Conservation (phyloP, 192 early-diverging fungal species). For the Geosiphon pyriformis region DNA sequence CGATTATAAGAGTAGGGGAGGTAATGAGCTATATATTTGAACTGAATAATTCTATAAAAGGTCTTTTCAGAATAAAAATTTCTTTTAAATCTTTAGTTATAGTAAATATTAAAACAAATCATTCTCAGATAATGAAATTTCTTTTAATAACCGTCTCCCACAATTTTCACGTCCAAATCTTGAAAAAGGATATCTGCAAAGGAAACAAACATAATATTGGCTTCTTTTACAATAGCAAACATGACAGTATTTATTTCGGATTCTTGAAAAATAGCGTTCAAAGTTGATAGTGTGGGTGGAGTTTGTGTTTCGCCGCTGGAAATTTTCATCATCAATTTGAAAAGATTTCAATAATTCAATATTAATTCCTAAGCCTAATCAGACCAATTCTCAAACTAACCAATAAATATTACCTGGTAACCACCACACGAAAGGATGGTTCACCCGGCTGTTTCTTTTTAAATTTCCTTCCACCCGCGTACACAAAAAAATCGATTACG, state of each 20-base stretch:
- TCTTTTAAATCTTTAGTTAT: too few species aligned
- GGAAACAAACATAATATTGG: not conserved
- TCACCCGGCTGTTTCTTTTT: slow-evolving; percentile 44
- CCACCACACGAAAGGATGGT: slow-evolving; percentile 40
- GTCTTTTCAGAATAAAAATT: too few species aligned
- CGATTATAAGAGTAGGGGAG: too few species aligned
- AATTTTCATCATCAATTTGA: not conserved
- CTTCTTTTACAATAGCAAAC: not conserved
- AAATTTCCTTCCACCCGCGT: slow-evolving; percentile 36
- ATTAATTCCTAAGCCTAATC: not conserved
- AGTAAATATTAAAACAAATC: too few species aligned
- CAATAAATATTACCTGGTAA: slow-evolving; percentile 31
- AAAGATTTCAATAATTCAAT: not conserved
- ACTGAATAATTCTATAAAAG: too few species aligned
- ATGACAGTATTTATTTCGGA: not conserved
- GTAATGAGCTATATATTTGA: too few species aligned
- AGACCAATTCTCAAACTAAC: too few species aligned
- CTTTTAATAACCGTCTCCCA: not conserved
- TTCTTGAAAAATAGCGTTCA: not conserved
- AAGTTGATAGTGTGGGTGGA: not conserved
- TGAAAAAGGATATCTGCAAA: not conserved
- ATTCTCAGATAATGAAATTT: too few species aligned
- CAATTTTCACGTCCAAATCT: not conserved
- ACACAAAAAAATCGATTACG: slow-evolving; percentile 40
- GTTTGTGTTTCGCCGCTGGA: not conserved